Evolutionary conservation across 768 basidiomycete genomes (phyloP), one percentile per base, ranked within the genome.

Genomic region (Tricholoma sp.): DNA sequence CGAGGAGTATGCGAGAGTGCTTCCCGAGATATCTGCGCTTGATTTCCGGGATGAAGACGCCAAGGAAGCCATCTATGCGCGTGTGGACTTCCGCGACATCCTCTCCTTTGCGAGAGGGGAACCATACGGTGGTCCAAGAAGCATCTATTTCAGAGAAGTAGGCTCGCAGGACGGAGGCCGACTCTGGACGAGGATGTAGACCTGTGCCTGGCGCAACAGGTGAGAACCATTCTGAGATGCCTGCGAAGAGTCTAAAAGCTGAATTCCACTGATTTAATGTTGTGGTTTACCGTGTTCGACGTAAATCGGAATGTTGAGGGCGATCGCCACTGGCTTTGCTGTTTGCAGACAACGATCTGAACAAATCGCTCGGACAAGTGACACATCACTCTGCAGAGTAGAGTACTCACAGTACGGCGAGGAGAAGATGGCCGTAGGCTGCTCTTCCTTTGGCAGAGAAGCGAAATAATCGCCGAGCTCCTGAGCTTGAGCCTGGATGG

Each of bases 341-440:
- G 92, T 94, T 67, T 94, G 91, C 21, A 94, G 74, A 68, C 92
- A 94, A n/a, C 92, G 88, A 72, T 94, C 90, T 92, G 62, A 34
- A 32, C 22, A 46, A 19, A 19, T 11, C 31, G 46, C 43, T 50
- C 45, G 45, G 39, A 50, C 31, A 14, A 52, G 18, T 32, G 34
- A 52, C 19, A 54, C 19, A 27, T 5, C 24, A 27, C 4, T 45
- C 37, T 7, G 47, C 52, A n/a, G 5, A 19, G 29, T 21, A 21
- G 50, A 18, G 10, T 22, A 67, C 71, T 65, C 73, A 91, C 91
- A 94, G 66, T 88, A 92, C 7, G 91, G 91, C 9, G 91, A 93
- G 10, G 89, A 91, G 69, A 91, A 87, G 56, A 93, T 88, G 5
- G 82, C 85, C 1, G 86, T 91, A 1, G 91, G 91, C 11, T 80